Percentiles rank a stretch among this genome's conserved stretches.
phyloP scores from a whole-genome alignment of 306 rosid genomes.

The Citrullus mucosospermus region DNA sequence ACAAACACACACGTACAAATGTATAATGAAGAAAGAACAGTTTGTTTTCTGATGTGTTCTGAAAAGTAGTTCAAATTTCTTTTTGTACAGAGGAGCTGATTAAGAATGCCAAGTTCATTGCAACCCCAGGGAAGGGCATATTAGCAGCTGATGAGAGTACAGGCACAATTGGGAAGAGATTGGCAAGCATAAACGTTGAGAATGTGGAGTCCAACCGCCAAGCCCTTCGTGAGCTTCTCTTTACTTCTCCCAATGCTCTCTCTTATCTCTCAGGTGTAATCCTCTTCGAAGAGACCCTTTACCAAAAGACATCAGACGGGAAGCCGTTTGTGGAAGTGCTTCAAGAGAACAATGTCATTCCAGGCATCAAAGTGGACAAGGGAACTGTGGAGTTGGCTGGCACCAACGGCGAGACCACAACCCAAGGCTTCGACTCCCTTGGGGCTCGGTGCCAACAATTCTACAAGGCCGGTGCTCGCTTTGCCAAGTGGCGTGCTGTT shows the following conservation, averaged over 20 bases:
- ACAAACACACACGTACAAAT: not conserved
- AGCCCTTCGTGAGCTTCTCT: slow-evolving; percentile 83
- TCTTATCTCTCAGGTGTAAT: slow-evolving; percentile 74
- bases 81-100: slow-evolving; percentile 54
- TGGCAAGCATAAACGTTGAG: slow-evolving; percentile 73
- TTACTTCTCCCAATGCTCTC: slow-evolving; percentile 69
- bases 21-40: not conserved
- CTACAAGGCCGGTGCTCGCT: slow-evolving; percentile 84
- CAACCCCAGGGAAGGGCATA: slow-evolving; percentile 77
- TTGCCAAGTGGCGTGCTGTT: slow-evolving; percentile 86
- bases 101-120: slow-evolving; percentile 80
- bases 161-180: slow-evolving; percentile 82
- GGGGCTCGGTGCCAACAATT: slow-evolving; percentile 66
- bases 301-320: slow-evolving; percentile 57
- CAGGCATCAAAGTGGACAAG: slow-evolving; percentile 97
- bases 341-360: slow-evolving; percentile 56
- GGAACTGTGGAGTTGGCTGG: slow-evolving; percentile 83
- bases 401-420: slow-evolving; percentile 77
- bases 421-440: slow-evolving; percentile 77
- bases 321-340: slow-evolving; percentile 75
- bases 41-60: not conserved
- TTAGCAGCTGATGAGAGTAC: slow-evolving; percentile 95
- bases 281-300: slow-evolving; percentile 83
- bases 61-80: not conserved
- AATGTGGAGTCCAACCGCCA: slow-evolving; percentile 78